Evolutionary conservation across 306 rosid genomes (phyloP), one percentile per base, ranked within the genome.

Genomic region (Corylus heterophylla): DNA sequence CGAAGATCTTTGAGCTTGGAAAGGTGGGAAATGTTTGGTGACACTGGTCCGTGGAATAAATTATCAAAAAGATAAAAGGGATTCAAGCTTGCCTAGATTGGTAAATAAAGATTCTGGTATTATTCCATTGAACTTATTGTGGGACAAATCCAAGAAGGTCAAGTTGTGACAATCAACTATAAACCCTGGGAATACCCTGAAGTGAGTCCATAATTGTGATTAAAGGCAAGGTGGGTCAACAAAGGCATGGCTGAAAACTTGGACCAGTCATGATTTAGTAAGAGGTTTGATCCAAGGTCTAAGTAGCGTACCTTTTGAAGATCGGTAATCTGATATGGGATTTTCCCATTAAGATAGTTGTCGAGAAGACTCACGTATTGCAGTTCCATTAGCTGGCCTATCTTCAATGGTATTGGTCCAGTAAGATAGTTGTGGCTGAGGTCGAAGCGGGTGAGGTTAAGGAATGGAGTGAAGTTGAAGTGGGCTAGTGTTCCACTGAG

Each of bases 91-190:
- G 14, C 3, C 83, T 31, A 93, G 77, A 75, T 84, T 88, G 78
- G 80, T 68, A 64, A 83, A 83, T 42, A 87, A 20, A 47, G 73
- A 51, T 69, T 91, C 87, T 63, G 96, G 91, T 66, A 92, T 86
- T 47, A 58, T 84, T 74, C 86, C 83, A 39, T 75, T 79, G 56
- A 87, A 81, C 0, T 0, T 0, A 66, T 87, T 89, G 2, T 22
- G 12, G 42, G 97, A 89, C 80, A 93, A 74, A 50, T 93, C 94
- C 12, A 93, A 86, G 82, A 67, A 89, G 1, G 91, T 85, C 83
- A 90, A 69, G 79, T 88, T 88, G 25, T 71, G 45, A 54, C 94
- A 93, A 48, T 80, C 77, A 0, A 78, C 1, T 78, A 93, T 79
- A 77, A 90, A 91, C 17, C 82, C 82, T 16, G 96, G 94, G 71